Evolutionary conservation across 345 rosid species (phyloP).

Genomic region (Lagerstroemia speciosa): DNA sequence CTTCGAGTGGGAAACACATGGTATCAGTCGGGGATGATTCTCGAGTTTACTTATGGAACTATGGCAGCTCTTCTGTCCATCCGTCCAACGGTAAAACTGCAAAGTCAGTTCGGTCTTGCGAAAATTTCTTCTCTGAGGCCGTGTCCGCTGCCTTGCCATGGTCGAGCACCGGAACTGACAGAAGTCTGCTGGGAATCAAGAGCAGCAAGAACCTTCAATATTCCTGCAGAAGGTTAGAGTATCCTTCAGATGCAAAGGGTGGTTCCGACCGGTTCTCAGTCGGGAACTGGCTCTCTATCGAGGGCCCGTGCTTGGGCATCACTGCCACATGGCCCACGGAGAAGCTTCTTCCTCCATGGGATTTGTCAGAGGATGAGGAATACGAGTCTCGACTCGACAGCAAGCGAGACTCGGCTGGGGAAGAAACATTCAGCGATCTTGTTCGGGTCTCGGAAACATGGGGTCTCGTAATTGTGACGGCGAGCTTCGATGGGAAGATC

Average conservation of each 20-base stretch:
- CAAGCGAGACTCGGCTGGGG: neutral
- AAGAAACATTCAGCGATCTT: neutral
- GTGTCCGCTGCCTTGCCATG: slow-evolving; percentile 64
- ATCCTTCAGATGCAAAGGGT: slow-evolving; percentile 7
- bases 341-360: slow-evolving; percentile 50
- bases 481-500: slow-evolving; percentile 61
- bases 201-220: slow-evolving; percentile 7
- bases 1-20: slow-evolving; percentile 59
- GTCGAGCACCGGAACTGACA: slow-evolving; percentile 31
- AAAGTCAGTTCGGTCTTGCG: slow-evolving; percentile 49
- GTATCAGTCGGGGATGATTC: slow-evolving; percentile 68
- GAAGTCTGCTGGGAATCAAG: slow-evolving; percentile 6
- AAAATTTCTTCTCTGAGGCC: slow-evolving; percentile 53
- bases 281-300: slow-evolving; percentile 44
- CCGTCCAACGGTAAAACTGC: slow-evolving; percentile 20
- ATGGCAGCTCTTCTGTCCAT: slow-evolving; percentile 22
- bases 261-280: slow-evolving; percentile 38
- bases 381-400: slow-evolving; percentile 4
- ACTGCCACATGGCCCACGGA: slow-evolving; percentile 93
- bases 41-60: slow-evolving; percentile 73
- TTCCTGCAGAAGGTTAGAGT: slow-evolving; percentile 10
- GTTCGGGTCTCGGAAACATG: slow-evolving; percentile 36
- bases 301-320: slow-evolving; percentile 41
- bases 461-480: slow-evolving; percentile 73
- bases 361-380: slow-evolving; percentile 11